A percentile compares a stretch with the other conserved stretches of the same genome.
Evolutionary conservation across 176 grass and related monocot species (phyloP).

Genomic region (Pontederia paniculata): DNA sequence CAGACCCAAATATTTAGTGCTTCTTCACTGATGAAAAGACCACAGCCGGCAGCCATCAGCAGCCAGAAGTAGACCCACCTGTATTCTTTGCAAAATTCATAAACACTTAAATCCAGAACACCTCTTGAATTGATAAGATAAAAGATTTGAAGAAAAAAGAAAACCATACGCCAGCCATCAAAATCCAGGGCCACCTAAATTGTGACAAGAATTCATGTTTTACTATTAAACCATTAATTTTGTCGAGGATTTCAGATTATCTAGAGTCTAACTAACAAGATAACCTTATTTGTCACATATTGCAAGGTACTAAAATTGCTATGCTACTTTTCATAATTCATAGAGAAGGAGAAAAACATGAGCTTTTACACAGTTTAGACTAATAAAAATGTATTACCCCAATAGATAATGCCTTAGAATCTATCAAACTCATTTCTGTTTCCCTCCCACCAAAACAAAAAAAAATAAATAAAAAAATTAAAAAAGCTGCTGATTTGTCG

Average conservation of each 20-base stretch:
- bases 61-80: slow-evolving; percentile 96
- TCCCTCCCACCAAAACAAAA: no score
- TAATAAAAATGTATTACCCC: no score
- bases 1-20: slow-evolving; percentile 92
- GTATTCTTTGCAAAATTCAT: slow-evolving; percentile 15
- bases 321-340: no score
- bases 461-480: no score
- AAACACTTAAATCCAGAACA: neutral
- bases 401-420: no score
- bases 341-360: no score
- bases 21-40: slow-evolving; percentile 86
- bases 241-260: neutral
- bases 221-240: neutral
- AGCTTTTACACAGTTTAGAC: no score
- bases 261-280: no score
- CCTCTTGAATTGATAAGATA: neutral
- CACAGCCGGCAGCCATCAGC: slow-evolving; percentile 80
- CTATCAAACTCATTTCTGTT: no score
- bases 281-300: no score
- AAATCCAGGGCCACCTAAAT: neutral
- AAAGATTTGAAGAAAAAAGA: neutral
- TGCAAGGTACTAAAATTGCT: no score
- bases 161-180: neutral
- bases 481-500: neutral
- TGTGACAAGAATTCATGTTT: neutral